These are phyloP conservation scores for Lippia alba DNA, from an alignment of 305 asterid genomes.

Conservation along the genomic window DNA sequence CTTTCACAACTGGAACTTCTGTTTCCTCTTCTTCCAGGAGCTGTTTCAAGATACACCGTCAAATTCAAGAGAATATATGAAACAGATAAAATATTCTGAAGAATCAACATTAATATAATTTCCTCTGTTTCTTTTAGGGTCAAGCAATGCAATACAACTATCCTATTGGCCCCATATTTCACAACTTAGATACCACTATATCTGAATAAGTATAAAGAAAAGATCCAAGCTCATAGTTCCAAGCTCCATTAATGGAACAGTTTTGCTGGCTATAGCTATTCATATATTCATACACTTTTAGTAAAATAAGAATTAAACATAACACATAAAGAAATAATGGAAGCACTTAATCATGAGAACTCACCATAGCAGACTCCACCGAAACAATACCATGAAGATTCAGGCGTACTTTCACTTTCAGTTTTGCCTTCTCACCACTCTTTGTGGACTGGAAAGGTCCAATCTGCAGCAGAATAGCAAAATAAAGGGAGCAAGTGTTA, in stretches of 20 bases:
- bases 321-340: background rate
- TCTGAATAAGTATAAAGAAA: background rate
- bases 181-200: background rate
- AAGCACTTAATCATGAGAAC: conserved; percentile 20
- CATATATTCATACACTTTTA: background rate
- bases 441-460: conserved; percentile 83
- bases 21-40: conserved; percentile 93
- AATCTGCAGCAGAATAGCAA: conserved; percentile 52
- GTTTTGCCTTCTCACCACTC: conserved; percentile 70
- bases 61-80: background rate
- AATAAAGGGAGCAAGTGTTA: background rate
- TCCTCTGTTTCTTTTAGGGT: background rate
- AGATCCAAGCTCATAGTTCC: background rate
- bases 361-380: conserved; percentile 76
- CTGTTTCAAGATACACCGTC: conserved; percentile 45
- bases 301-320: background rate
- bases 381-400: conserved; percentile 91
- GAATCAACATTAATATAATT: too few species aligned
- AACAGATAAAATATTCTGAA: background rate
- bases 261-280: background rate
- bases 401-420: conserved; percentile 82
- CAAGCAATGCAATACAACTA: too few species aligned
- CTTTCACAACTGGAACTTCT: conserved; percentile 75
- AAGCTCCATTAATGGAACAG: background rate
- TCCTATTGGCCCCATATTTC: background rate